phyloP scores from a whole-genome alignment of 495 filamentous ascomycete species.

The Cercophora sp. region DNA sequence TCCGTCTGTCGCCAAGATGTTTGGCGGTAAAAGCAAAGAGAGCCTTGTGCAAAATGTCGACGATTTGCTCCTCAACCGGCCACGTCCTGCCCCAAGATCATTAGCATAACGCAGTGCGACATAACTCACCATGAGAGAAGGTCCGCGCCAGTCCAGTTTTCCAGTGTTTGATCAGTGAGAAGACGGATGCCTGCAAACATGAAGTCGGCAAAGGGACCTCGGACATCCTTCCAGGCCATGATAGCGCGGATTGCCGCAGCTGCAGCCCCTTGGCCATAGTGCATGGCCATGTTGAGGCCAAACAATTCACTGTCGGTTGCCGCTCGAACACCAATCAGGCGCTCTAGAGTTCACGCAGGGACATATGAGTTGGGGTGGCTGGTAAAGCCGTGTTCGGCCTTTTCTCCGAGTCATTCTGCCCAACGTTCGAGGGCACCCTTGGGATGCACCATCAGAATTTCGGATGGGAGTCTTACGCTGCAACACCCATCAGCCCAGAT shows the following conservation, averaged over 20 bases:
- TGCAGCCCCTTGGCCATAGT: constrained; percentile 22
- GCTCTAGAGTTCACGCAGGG: constrained; percentile 10
- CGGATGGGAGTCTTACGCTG: background rate
- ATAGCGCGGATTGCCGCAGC: constrained; percentile 15
- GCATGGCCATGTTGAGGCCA: constrained; percentile 22
- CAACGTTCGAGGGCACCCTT: background rate
- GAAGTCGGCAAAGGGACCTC: constrained; percentile 31
- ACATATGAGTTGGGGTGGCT: constrained; percentile 14
- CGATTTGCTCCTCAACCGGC: constrained; percentile 27
- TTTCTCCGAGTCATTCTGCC: constrained; percentile 12
- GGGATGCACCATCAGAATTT: background rate
- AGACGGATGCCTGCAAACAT: constrained; percentile 28
- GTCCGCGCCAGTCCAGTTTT: constrained; percentile 27
- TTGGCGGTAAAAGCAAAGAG: constrained; percentile 28
- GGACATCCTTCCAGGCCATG: constrained; percentile 28
- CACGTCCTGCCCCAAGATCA: constrained; percentile 18
- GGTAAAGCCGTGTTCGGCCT: constrained; percentile 13
- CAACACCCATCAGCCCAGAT: background rate
- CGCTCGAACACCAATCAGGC: constrained; percentile 2
- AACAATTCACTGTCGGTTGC: constrained; percentile 1
- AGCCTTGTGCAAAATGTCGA: constrained; percentile 32
- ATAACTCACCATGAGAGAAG: constrained; percentile 19
- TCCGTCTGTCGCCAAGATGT: too few species aligned
- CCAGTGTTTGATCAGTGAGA: constrained; percentile 30
- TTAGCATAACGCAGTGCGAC: constrained; percentile 2